Evolutionary conservation across 192 early-diverging fungal genomes (phyloP).

Genomic region (Coemansia sp.): DNA sequence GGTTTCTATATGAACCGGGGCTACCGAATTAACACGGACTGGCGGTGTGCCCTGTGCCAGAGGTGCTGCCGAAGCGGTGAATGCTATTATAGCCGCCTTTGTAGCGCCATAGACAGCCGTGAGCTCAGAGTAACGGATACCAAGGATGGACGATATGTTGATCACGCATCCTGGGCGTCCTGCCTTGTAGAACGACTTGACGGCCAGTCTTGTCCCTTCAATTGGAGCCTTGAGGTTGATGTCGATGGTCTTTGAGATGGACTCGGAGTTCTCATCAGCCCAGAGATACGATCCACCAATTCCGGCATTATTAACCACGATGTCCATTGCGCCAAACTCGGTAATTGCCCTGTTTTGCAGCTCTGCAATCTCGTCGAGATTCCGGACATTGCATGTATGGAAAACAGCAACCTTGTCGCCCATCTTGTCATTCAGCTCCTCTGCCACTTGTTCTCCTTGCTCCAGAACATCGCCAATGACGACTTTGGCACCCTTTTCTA

Average conservation of each 20-base stretch:
- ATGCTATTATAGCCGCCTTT: constrained; percentile 66
- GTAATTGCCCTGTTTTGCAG: constrained; percentile 40
- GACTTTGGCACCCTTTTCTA: constrained; percentile 59
- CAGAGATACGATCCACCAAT: constrained; percentile 43
- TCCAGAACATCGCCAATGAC: constrained; percentile 60
- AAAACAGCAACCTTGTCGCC: constrained; percentile 26
- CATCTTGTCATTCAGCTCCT: constrained; percentile 13
- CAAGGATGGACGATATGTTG: constrained; percentile 69
- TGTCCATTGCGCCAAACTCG: constrained; percentile 59
- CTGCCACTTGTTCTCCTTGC: constrained; percentile 38
- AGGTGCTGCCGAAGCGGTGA: constrained; percentile 49
- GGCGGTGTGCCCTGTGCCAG: constrained; percentile 23
- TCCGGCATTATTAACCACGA: constrained; percentile 62
- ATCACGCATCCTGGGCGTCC: constrained; percentile 60
- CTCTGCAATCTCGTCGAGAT: constrained; percentile 25
- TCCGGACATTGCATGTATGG: constrained; percentile 53
- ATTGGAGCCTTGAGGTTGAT: constrained; percentile 76
- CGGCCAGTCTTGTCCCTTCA: constrained; percentile 65
- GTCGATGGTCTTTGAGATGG: constrained; percentile 59
- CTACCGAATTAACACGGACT: constrained; percentile 62
- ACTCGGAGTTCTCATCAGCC: constrained; percentile 41
- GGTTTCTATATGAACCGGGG: constrained; percentile 56
- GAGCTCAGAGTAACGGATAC: constrained; percentile 40
- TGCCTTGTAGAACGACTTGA: constrained; percentile 54
- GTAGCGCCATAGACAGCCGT: constrained; percentile 69